Evolutionary conservation across 192 early-diverging fungal species (phyloP).

Genomic region (Ramicandelaber brevisporus): DNA sequence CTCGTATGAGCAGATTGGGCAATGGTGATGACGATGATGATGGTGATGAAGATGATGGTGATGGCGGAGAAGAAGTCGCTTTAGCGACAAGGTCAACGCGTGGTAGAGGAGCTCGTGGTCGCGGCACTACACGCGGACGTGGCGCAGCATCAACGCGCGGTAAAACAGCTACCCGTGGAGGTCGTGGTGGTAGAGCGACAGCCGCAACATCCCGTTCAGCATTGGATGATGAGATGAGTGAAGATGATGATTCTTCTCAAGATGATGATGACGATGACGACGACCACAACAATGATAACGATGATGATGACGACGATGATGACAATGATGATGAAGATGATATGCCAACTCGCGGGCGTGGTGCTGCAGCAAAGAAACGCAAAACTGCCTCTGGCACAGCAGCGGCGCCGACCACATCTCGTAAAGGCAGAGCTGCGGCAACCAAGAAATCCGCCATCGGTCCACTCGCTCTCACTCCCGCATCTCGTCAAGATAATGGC

Average conservation of each 20-base stretch:
- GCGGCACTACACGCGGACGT: constrained; percentile 4
- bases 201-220: neutral
- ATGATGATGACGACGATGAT: constrained; percentile 4
- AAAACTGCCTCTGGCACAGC: neutral
- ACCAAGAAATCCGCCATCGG: neutral
- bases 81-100: neutral
- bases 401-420: neutral
- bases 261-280: constrained; percentile 5
- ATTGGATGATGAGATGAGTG: constrained; percentile 1
- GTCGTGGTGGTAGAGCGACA: neutral
- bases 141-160: constrained; percentile 2
- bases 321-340: constrained; percentile 4
- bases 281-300: constrained; percentile 2
- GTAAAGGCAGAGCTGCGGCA: neutral
- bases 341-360: constrained; percentile 1
- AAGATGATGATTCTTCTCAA: constrained; percentile 5
- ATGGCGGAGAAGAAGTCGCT: neutral
- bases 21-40: no score
- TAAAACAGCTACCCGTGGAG: constrained; percentile 7
- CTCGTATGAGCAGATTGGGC: no score
- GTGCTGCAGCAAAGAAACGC: constrained; percentile 1
- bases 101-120: constrained; percentile 1
- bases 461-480: neutral
- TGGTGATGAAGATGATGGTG: no score
- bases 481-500: neutral